Base-by-base conservation (phyloP, 768 basidiomycete species). In the Lyophyllum shimeji region DNA sequence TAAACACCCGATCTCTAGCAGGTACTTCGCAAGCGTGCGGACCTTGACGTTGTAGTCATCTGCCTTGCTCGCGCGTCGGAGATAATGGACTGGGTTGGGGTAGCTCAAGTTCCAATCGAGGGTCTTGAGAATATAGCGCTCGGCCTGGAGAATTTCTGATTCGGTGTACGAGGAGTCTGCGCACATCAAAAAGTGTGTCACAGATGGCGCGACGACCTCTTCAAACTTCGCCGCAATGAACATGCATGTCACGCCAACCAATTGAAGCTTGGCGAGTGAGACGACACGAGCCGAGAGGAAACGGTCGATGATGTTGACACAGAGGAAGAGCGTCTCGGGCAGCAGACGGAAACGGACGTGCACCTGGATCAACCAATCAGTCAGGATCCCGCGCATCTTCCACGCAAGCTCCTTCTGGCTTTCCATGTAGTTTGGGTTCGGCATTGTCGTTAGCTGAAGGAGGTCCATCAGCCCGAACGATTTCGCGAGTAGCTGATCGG, bases 211-310 rank as follows among this genome's bases (percentile, higher is more conserved):
- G 50, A 94, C 84, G 58, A 95, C 89, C 73, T 98, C 96, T 74
- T 99, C 97, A 53, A 96, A 94, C 72, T 99, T 99, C 27, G 94
- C 85, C 0, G 97, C 85, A 61, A 98, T 82, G 73, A 97, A 95
- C 70, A 99, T 82, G 65, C 93, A 93, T 1, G 95, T 91, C 43
- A 97, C 82, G 45, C 97, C 97, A 43, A 98, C 95, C 29, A 99
- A 85, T 71, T 98, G 97, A 23, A 98, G 86, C 71, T 97, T 97
- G 66, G 89, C 85, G 47, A 98, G 81, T 9, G 94, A 94, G 52
- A 97, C 90, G 6, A 79, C 75, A 3, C 95, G 90, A 11, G 83
- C 78, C 0, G 85, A 86, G 27, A 90, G 77, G 76, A 90, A 90
- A 40, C 89, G 87, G 62, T 90, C 89, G 60, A 98, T 89, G 69